These are phyloP conservation scores for Ramaria sp. DNA, from an alignment of 768 basidiomycete species.

Conservation along the genomic window DNA sequence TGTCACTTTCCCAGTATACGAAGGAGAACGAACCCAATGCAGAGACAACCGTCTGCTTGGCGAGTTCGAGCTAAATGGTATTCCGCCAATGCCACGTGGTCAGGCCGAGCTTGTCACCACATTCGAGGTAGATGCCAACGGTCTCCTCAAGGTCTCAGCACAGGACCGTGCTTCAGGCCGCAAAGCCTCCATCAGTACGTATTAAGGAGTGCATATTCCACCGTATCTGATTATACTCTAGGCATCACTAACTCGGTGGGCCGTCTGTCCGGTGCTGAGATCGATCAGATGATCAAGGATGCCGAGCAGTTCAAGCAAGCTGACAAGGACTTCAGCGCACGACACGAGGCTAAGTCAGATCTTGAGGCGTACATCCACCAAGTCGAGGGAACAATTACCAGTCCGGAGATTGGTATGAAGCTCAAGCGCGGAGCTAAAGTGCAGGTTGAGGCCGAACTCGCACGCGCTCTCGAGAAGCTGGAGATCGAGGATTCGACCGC, in stretches of 20 bases:
- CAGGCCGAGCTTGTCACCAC: conserved; percentile 99
- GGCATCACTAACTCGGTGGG: conserved; percentile 99
- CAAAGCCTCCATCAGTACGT: conserved; percentile 93
- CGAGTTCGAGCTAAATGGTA: conserved; percentile 98
- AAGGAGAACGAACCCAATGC: conserved; percentile 99
- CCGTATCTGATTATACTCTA: conserved; percentile 20
- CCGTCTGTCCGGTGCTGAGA: conserved; percentile 93
- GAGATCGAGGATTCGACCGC: conserved; percentile 92
- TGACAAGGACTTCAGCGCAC: conserved; percentile 96
- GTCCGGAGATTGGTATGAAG: conserved; percentile 95
- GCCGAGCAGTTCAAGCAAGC: conserved; percentile 95
- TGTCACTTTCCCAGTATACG: conserved; percentile 99
- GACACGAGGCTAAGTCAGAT: conserved; percentile 97
- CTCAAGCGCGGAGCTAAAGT: conserved; percentile 94
- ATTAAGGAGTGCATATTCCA: conserved; percentile 8
- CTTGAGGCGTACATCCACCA: conserved; percentile 97
- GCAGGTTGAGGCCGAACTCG: conserved; percentile 95
- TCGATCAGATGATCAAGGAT: conserved; percentile 99
- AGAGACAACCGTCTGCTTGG: conserved; percentile 98
- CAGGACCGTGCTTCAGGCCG: conserved; percentile 98
- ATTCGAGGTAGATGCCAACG: conserved; percentile 99
- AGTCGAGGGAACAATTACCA: conserved; percentile 92
- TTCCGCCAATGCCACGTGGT: conserved; percentile 98
- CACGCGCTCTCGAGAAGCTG: conserved; percentile 94
- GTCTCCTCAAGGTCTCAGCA: conserved; percentile 97